These are phyloP conservation scores for Musa acuminata DNA, from an alignment of 176 grass and related monocot species.

Conservation along the genomic window DNA sequence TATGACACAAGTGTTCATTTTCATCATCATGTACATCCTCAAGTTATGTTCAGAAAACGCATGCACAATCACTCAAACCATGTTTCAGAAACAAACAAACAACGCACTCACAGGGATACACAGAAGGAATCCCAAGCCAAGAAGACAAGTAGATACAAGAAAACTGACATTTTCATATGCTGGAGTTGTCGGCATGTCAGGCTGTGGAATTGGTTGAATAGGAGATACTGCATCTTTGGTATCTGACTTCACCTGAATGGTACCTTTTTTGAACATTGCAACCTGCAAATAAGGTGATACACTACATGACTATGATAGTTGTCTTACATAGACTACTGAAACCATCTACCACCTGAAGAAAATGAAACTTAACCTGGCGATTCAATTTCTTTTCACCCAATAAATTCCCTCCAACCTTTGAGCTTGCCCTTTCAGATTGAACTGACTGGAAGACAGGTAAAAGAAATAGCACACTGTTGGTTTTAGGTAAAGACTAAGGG, in stretches of 20 bases:
- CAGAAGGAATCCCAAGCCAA: neutral
- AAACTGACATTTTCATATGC: neutral
- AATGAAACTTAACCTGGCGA: neutral
- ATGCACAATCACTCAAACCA: neutral
- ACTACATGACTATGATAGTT: neutral
- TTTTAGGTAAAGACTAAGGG: neutral
- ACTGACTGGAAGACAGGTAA: neutral
- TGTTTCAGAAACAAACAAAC: neutral
- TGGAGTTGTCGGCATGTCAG: neutral
- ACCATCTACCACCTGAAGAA: neutral
- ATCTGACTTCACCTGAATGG: neutral
- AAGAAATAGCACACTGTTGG: neutral
- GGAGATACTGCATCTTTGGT: neutral
- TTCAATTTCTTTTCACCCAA: neutral
- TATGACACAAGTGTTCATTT: neutral
- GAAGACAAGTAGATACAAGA: neutral
- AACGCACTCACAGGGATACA: neutral
- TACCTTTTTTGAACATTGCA: neutral
- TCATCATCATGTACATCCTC: neutral
- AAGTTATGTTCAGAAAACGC: neutral
- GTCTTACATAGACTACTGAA: neutral
- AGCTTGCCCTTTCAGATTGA: neutral
- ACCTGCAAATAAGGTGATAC: neutral
- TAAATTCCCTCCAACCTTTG: neutral
- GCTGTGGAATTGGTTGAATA: neutral